These are phyloP conservation scores for Elsinoe perseae DNA, from an alignment of 2,329 filamentous ascomycete species.

Conservation along the genomic window DNA sequence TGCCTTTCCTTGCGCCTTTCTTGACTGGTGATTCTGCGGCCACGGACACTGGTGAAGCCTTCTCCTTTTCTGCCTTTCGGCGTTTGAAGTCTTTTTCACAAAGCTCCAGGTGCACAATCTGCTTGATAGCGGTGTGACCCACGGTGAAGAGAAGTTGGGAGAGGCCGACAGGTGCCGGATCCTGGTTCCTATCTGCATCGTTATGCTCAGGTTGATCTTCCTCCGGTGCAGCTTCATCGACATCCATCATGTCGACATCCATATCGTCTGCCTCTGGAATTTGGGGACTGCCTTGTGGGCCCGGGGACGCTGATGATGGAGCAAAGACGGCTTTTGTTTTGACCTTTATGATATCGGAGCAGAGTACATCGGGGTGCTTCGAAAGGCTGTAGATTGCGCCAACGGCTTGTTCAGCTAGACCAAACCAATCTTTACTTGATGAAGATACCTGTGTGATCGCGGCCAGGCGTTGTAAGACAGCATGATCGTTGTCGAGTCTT, in stretches of 20 bases:
- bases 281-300: constrained; percentile 15
- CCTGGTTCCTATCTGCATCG: constrained; percentile 16
- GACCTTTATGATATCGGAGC: constrained; percentile 78
- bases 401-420: constrained; percentile 91
- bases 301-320: constrained; percentile 43
- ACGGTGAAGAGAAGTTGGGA: constrained; percentile 93
- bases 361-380: constrained; percentile 87
- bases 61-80: constrained; percentile 83
- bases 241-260: constrained; percentile 33
- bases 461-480: constrained; percentile 71
- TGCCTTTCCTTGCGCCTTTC: constrained; percentile 38
- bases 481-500: constrained; percentile 84
- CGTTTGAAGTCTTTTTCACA: constrained; percentile 97
- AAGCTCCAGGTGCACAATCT: constrained; percentile 96
- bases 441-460: constrained; percentile 78
- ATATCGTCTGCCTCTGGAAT: constrained; percentile 29
- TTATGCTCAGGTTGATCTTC: constrained; percentile 20
- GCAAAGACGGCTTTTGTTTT: constrained; percentile 79
- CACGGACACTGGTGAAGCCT: constrained; percentile 36
- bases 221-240: constrained; percentile 23
- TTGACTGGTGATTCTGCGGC: constrained; percentile 29
- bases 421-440: constrained; percentile 87
- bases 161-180: constrained; percentile 54
- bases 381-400: constrained; percentile 90
- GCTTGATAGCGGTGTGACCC: constrained; percentile 94